Conservation (phyloP, 441 rosid species). For the Capsella rubella region DNA sequence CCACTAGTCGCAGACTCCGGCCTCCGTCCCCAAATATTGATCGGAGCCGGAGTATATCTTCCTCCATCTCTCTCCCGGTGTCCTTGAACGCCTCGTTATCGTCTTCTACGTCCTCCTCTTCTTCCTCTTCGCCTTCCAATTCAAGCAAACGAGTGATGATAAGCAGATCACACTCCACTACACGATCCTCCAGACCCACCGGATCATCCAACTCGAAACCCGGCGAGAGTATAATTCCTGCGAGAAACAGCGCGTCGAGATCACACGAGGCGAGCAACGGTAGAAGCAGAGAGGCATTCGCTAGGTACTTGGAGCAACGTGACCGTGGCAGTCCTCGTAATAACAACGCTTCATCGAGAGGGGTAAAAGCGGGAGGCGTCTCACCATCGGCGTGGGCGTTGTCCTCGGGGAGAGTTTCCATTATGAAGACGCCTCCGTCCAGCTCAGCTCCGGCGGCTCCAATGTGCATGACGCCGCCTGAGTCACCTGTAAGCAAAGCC, state of each 20-base stretch:
- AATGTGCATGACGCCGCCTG: constrained; percentile 38
- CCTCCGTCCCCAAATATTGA: constrained; percentile 48
- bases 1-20: constrained; percentile 30
- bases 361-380: constrained; percentile 14
- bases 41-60: constrained; percentile 60
- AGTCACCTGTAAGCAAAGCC: constrained; percentile 35
- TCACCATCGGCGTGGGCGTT: constrained; percentile 79
- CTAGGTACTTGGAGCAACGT: constrained; percentile 50
- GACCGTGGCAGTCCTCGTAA: constrained; percentile 46
- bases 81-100: constrained; percentile 41
- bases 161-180: constrained; percentile 63
- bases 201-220: constrained; percentile 26
- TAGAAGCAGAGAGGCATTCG: constrained; percentile 47
- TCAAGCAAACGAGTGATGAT: constrained; percentile 47
- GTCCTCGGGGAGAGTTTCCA: constrained; percentile 64
- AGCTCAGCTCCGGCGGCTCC: constrained; percentile 29
- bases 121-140: constrained; percentile 43
- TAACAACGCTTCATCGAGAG: constrained; percentile 14
- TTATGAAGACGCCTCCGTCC: constrained; percentile 24
- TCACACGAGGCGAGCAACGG: constrained; percentile 41
- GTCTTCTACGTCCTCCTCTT: constrained; percentile 34
- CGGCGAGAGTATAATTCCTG: constrained; percentile 36
- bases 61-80: constrained; percentile 45
- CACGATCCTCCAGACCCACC: constrained; percentile 52
- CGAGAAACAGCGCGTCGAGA: constrained; percentile 37